Base-by-base conservation (phyloP, 2,329 filamentous ascomycete species). In the Nemania diffusa region DNA sequence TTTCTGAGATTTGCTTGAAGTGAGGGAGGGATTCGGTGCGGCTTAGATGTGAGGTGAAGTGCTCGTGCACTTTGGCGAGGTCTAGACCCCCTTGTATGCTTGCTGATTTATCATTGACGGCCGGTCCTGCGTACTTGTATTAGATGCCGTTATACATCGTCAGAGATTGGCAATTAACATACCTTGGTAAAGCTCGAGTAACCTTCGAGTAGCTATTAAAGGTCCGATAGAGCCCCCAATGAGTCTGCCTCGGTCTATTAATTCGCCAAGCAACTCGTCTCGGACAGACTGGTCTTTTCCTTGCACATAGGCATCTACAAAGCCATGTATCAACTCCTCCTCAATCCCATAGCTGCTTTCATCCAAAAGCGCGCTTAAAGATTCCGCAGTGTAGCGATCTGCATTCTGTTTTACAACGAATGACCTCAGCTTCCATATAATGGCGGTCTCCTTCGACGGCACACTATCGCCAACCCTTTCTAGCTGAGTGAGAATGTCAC, bases 351-450 rank as follows among this genome's bases (percentile, higher is more conserved):
- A 26, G 52, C 67, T 56, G 52, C 64, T 32, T 67, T 73, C 64
- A 29, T 74, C 71, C 22, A 77, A 58, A 58, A 72, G 64, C 9
- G 58, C 69, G 32, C 60, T 68, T 17, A 75, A 65, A 3, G 57
- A 67, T 51, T 62, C 44, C 4, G 56, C 57, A 20, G 70, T 68
- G 44, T 75, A 74, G 52, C 69, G 68, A 56, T 64, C 61, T 44
- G 69, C 66, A 34, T 64, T 62, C 53, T 76, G 76, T 46, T 64
- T 70, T 3, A 74, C 58, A 8, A 78, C 72, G 48, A 78, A 78
- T 26, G 65, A 70, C 53, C 65, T 71, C 44, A 78, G 56, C 57
- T 75, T 78, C 77, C 77, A 78, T 9, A 71, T 72, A 44, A 73
- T 51, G 9, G 69, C 62, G 9, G 65, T 34, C 20, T 69, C 70